Evolutionary conservation across 2,329 filamentous ascomycete genomes (phyloP), one percentile per base, ranked within the genome.

Genomic region (Monosporascus sp.): DNA sequence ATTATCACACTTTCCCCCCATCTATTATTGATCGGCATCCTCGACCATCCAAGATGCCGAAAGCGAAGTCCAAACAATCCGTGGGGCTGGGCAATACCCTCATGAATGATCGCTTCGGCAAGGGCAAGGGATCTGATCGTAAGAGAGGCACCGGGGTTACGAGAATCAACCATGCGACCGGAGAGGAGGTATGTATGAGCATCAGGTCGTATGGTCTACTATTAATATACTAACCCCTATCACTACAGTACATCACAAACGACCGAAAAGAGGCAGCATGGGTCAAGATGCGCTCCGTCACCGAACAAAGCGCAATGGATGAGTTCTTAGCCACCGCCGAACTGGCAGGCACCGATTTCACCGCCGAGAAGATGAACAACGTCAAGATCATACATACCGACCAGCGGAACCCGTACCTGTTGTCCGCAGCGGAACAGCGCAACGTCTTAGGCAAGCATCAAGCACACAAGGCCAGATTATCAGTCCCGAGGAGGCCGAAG

Each of bases 281-380:
- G 91, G 91, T 97, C 68, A 99, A 97, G 80, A 97, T 99, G 94
- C 91, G 93, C 76, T 96, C 91, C 71, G 90, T 99, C 63, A 99
- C 94, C 5, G 91, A 99, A 77, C 94, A 99, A 74, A 92, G 88
- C 62, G 92, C 92, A 45, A 84, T 99, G 57, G 94, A 99, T 71
- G 94, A 99, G 72, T 99, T 99, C 72, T 78, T 99, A 59, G 90
- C 88, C 53, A 99, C 94, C 2, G 95, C 94, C 59, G 92, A 97
- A 75, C 78, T 99, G 63, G 94, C 94, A n/a, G 93, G 91, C 60
- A 99, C 94, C 61, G 94, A 99, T 70, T 99, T 99, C 73, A 97
- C 93, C 1, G 95, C 94, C 27, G 92, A 97, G 78, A 97, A 97
- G 81, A 89, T 96, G 84, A 97, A 93, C 75, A 97, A 95, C 68